Base-by-base conservation (phyloP, 75 land plant genomes). In the Isoetes taiwanensis region DNA sequence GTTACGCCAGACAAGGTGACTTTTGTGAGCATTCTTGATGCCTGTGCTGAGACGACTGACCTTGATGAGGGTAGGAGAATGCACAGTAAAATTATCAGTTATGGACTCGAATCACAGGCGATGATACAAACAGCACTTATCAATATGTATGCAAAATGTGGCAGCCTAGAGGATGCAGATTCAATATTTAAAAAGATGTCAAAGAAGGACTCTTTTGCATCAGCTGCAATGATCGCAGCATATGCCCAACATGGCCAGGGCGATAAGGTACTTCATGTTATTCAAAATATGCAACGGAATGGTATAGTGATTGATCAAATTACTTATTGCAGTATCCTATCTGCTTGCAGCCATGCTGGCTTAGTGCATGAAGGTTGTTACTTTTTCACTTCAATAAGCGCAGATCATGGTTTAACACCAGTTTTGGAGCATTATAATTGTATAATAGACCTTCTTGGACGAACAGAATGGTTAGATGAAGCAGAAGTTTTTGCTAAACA, bases 141-240 rank as follows among this genome's bases (percentile, higher is more conserved):
- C n/a, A n/a, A n/a, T n/a, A n/a, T n/a, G n/a, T n/a, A n/a, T n/a
- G n/a, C n/a, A n/a, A n/a, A n/a, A n/a, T n/a, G n/a, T n/a, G n/a
- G n/a, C n/a, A n/a, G n/a, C n/a, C n/a, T n/a, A n/a, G n/a, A n/a
- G n/a, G n/a, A n/a, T n/a, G n/a, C n/a, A n/a, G n/a, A n/a, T n/a
- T n/a, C n/a, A n/a, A n/a, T n/a, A n/a, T n/a, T n/a, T n/a, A n/a
- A n/a, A n/a, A n/a, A n/a, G n/a, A n/a, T n/a, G n/a, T n/a, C n/a
- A n/a, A n/a, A n/a, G n/a, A n/a, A n/a, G n/a, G n/a, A n/a, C n/a
- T n/a, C n/a, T n/a, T n/a, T 78, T 54, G 71, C 81, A 16, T 78
- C 75, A 74, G 67, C 69, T 62, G 81, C 81, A 30, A 56, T 78
- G 57, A 78, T 77, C 17, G 56, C 77, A 23, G 65, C 61, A 0